Percentiles rank a stretch among this genome's conserved stretches.
These are phyloP conservation scores for Fusarium sp. DNA, from an alignment of 2,329 filamentous ascomycete genomes.

Conservation along the genomic window DNA sequence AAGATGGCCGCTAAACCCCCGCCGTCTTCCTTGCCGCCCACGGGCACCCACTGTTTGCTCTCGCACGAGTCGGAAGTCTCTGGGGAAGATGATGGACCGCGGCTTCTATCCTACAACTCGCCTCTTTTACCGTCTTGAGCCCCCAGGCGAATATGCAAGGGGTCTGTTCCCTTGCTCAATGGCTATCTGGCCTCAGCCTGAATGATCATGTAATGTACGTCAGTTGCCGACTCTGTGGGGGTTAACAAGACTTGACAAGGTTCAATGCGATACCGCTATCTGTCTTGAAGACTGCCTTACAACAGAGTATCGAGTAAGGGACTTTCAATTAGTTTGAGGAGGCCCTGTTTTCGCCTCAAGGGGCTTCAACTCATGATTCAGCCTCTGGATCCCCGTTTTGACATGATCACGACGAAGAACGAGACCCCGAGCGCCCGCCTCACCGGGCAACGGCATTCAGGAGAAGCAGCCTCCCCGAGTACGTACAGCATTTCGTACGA, in stretches of 20 bases:
- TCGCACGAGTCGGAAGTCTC: not conserved
- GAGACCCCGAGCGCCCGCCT: constrained; percentile 4
- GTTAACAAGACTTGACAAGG: not conserved
- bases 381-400: constrained; percentile 5
- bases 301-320: not conserved
- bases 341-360: not conserved
- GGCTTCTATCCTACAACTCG: constrained; percentile 8
- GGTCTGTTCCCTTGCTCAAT: constrained; percentile 8
- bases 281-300: not conserved
- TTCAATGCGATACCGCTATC: constrained; percentile 2
- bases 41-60: not conserved
- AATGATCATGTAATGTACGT: constrained; percentile 13
- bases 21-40: constrained; percentile 2
- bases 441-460: constrained; percentile 9
- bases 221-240: constrained; percentile 2
- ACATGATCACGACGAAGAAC: not conserved
- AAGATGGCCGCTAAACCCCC: constrained; percentile 11
- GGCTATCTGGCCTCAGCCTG: constrained; percentile 6
- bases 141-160: constrained; percentile 18
- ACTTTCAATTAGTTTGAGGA: not conserved
- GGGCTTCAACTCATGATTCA: constrained; percentile 7
- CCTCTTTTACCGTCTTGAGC: constrained; percentile 4
- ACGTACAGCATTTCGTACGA: constrained; percentile 38
- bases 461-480: constrained; percentile 17
- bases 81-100: constrained; percentile 8